Evolutionary conservation across 208 protist genomes (phyloP), one percentile per base, ranked within the genome.

Genomic region (Herpetomonas samuelpessoai): DNA sequence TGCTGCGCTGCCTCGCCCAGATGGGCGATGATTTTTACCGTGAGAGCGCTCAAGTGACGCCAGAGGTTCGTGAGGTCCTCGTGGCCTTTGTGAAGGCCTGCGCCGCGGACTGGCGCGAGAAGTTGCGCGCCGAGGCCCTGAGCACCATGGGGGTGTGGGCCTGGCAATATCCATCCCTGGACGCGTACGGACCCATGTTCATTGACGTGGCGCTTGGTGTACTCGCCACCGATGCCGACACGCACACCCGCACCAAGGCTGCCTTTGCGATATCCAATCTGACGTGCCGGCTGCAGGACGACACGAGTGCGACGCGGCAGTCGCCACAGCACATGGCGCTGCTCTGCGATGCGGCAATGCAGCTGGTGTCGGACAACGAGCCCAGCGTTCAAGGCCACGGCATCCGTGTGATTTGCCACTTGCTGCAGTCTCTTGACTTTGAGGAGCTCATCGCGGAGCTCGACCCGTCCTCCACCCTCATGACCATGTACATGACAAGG

Each of bases 341-440:
- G 6, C 76, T 92, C 24, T 88, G 79, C 60, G 64, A 78, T 44
- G 73, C 78, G 3, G 86, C 86, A 3, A 74, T 88, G 68, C 67
- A 81, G 45, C 75, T 78, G 1, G 64, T 80, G 24, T 65, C 62
- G 1, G 70, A 77, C 51, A 61, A 38, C 18, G 72, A 89, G 31
- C 28, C 45, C 10, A 62, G 63, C 1, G 72, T 93, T 50, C 75
- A 80, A 26, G 62, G 81, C 2, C 87, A 93, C 46, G 87, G 87
- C 49, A 82, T 93, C 44, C 87, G 87, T 58, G 91, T 93, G 79
- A 93, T 93, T 69, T 77, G 72, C 47, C 71, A 85, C 35, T 66
- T 93, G 14, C 65, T 93, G 24, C 65, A 68, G 30, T 62, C 66
- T 25, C 73, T 93, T 9, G 69, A 21, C 52, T 75, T 86, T 28